phyloP scores from a whole-genome alignment of 192 early-diverging fungal species.

The Rhizoclosmatium sp. region DNA sequence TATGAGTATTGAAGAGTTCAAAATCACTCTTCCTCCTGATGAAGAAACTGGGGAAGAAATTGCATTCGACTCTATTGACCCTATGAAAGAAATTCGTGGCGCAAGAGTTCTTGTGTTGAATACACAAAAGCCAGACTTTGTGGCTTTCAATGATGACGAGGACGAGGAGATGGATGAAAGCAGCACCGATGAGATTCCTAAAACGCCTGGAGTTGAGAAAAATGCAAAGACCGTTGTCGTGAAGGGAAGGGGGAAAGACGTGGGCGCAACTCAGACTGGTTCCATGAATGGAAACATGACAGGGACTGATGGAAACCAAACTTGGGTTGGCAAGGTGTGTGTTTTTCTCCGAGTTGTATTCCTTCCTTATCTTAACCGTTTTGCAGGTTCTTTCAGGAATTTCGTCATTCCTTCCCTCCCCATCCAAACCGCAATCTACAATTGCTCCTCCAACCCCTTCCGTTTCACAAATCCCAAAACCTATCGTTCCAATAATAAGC shows the following conservation, averaged over 20 bases:
- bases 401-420: constrained; percentile 12
- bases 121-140: background rate
- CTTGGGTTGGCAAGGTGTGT: background rate
- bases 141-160: background rate
- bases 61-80: constrained; percentile 2
- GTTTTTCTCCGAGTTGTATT: background rate
- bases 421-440: background rate
- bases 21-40: background rate
- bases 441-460: background rate
- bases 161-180: constrained; percentile 5
- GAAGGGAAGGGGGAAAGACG: background rate
- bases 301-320: background rate
- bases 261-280: background rate
- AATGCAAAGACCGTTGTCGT: background rate
- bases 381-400: constrained; percentile 1
- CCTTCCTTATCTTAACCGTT: background rate
- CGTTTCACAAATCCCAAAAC: background rate
- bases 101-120: background rate
- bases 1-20: background rate
- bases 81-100: background rate
- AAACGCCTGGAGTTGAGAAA: background rate
- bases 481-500: background rate
- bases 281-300: background rate
- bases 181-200: background rate
- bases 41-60: background rate